phyloP scores from a whole-genome alignment of 768 basidiomycete genomes.

The Brasilioporus rufonigricans region DNA sequence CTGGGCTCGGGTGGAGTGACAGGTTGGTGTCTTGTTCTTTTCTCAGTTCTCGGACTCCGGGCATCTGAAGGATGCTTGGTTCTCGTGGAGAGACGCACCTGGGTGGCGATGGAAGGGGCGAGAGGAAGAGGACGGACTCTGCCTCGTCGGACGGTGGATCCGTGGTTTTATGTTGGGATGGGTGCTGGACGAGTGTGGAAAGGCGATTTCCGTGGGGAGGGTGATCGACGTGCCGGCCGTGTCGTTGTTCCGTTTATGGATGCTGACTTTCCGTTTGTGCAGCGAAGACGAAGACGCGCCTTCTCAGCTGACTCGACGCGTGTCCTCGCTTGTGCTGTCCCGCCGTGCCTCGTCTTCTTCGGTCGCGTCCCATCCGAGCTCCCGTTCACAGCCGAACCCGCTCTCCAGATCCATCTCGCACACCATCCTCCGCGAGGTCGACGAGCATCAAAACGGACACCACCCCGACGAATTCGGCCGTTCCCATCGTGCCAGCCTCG shows the following conservation, averaged over 20 bases:
- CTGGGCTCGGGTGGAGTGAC: conserved; percentile 74
- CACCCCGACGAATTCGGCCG: conserved; percentile 26
- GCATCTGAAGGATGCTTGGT: neutral
- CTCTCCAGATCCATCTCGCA: conserved; percentile 30
- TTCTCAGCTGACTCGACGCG: conserved; percentile 59
- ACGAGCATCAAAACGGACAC: conserved; percentile 16
- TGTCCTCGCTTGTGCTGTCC: conserved; percentile 55
- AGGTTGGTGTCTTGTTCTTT: conserved; percentile 41
- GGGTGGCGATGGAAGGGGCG: neutral
- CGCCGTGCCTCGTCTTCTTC: conserved; percentile 46
- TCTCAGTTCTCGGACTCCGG: neutral
- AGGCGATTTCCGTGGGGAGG: conserved; percentile 2
- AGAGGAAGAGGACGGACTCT: neutral
- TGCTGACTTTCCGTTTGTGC: conserved; percentile 11
- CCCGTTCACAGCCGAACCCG: conserved; percentile 11
- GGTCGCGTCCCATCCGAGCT: conserved; percentile 24
- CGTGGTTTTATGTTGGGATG: conserved; percentile 12
- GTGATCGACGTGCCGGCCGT: conserved; percentile 9
- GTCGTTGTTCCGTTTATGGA: conserved; percentile 3
- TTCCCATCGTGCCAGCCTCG: conserved; percentile 7
- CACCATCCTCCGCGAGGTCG: conserved; percentile 29
- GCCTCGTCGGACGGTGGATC: neutral
- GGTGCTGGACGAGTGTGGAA: neutral
- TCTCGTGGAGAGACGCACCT: conserved; percentile 2
- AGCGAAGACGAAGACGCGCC: conserved; percentile 77